These are phyloP conservation scores for Monosporascus sp. DNA, from an alignment of 2,329 filamentous ascomycete species.

Conservation along the genomic window DNA sequence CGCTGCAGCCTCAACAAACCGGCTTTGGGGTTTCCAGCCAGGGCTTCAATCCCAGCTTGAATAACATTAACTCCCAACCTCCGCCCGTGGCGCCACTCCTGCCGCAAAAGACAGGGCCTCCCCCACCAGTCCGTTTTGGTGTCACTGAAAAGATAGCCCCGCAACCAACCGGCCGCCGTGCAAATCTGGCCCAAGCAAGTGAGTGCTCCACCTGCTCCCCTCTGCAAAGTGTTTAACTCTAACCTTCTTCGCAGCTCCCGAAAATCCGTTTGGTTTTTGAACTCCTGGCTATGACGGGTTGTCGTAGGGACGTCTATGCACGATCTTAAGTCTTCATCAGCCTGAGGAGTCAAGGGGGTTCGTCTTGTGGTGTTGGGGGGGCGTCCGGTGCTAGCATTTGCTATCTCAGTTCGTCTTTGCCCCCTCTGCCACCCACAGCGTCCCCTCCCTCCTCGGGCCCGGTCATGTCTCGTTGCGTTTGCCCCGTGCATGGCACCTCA, in stretches of 20 bases:
- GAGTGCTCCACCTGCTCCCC: conserved; percentile 46
- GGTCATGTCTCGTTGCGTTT: too few species aligned
- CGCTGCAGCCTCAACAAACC: conserved; percentile 43
- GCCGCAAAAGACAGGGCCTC: conserved; percentile 77
- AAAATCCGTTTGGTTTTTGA: conserved; percentile 49
- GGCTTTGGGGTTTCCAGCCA: conserved; percentile 42
- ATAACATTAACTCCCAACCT: conserved; percentile 50
- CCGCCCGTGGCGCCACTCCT: conserved; percentile 57
- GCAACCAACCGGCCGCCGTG: conserved; percentile 82
- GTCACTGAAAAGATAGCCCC: conserved; percentile 75
- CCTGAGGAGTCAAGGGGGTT: neutral
- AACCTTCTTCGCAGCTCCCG: conserved; percentile 33
- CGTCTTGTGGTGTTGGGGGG: too few species aligned
- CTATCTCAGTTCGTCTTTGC: too few species aligned
- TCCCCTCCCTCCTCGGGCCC: too few species aligned
- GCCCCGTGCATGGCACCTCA: too few species aligned
- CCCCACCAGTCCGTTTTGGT: conserved; percentile 85
- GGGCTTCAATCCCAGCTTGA: conserved; percentile 39
- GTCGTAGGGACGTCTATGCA: neutral
- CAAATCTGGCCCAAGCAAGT: conserved; percentile 94
- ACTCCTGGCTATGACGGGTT: neutral
- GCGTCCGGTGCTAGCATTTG: too few species aligned
- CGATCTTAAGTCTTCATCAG: neutral
- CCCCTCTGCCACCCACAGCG: too few species aligned
- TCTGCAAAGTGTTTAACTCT: conserved; percentile 16